These are phyloP conservation scores for Solanum hybrid DNA, from an alignment of 305 asterid species.

Conservation along the genomic window DNA sequence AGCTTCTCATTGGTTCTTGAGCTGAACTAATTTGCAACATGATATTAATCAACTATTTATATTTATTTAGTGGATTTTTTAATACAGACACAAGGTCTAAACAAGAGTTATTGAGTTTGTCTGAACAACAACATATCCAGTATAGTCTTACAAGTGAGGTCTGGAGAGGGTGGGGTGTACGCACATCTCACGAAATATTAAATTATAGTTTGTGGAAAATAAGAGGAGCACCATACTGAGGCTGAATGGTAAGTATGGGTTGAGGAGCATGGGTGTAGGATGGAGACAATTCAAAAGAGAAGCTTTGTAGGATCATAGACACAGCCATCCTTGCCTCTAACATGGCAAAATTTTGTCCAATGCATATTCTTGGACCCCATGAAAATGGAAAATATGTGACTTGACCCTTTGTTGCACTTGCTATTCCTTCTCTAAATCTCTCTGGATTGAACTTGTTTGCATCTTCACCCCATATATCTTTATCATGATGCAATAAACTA, in stretches of 20 bases:
- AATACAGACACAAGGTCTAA: accelerated
- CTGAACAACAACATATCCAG: not conserved
- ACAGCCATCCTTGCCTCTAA: not conserved
- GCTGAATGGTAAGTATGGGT: not conserved
- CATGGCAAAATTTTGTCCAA: constrained; percentile 7
- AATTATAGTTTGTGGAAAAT: not conserved
- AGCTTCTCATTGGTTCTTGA: not conserved
- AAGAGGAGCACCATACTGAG: constrained; percentile 4
- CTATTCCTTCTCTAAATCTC: not conserved
- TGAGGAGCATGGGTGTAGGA: not conserved
- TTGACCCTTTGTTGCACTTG: not conserved
- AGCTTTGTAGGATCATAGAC: not conserved
- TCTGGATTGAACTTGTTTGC: constrained; percentile 3
- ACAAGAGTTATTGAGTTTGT: not conserved
- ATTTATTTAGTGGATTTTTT: not conserved
- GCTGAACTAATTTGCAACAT: not conserved
- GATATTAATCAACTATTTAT: not conserved
- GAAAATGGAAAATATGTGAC: not conserved
- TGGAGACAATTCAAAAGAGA: not conserved
- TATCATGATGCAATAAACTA: not conserved
- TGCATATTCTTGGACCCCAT: constrained; percentile 7
- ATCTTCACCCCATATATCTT: constrained; percentile 10
- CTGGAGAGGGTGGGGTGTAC: not conserved
- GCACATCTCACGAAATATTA: not conserved
- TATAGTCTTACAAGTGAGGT: accelerated